These are phyloP conservation scores for Posidonia oceanica DNA, from an alignment of 116 monocot genomes.

Conservation along the genomic window DNA sequence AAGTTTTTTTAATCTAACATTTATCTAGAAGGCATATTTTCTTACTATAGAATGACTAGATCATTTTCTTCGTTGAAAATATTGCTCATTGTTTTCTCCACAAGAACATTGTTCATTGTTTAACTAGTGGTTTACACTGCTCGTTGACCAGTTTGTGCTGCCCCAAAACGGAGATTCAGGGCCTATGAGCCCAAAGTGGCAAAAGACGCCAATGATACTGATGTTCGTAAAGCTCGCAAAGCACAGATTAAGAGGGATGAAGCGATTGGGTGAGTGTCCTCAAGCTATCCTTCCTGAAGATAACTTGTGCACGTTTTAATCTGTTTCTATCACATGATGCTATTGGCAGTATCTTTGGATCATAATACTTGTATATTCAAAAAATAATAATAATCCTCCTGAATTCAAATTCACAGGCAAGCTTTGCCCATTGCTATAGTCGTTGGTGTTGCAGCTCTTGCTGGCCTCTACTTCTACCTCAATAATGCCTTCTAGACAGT, in stretches of 20 bases:
- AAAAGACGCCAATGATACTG: constrained; percentile 46
- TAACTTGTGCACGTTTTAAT: background rate
- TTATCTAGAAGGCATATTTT: no score
- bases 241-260: constrained; percentile 69
- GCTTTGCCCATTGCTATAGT: constrained; percentile 62
- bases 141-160: constrained; percentile 57
- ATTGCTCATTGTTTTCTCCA: no score
- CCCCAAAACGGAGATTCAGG: constrained; percentile 84
- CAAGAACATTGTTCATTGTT: no score
- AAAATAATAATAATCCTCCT: no score
- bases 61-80: no score
- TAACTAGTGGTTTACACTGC: background rate
- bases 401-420: constrained; percentile 26
- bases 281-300: background rate
- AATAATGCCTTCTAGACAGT: constrained; percentile 36
- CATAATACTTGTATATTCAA: no score
- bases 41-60: no score
- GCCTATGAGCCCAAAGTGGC: constrained; percentile 50
- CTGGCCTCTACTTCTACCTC: constrained; percentile 75
- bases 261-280: constrained; percentile 48
- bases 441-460: constrained; percentile 55
- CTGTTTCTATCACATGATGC: background rate
- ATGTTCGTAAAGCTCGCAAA: constrained; percentile 69
- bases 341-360: no score
- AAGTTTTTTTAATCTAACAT: no score